These are phyloP conservation scores for Dioszegia crocea DNA, from an alignment of 768 basidiomycete genomes.

Conservation along the genomic window DNA sequence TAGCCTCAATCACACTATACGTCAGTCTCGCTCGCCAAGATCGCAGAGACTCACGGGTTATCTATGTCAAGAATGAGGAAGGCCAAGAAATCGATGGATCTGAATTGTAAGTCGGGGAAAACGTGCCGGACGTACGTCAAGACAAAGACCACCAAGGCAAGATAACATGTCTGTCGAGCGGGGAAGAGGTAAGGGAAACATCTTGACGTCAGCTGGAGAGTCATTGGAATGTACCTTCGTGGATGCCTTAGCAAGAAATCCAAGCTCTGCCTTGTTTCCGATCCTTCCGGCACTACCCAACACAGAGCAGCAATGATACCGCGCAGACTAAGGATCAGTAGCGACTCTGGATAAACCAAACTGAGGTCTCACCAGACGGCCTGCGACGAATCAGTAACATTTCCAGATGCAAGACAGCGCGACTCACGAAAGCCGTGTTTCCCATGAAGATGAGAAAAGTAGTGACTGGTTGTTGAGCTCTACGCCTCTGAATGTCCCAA, in stretches of 20 bases:
- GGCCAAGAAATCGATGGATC: slow-evolving; percentile 78
- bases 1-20: slow-evolving; percentile 56
- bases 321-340: neutral
- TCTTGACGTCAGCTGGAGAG: too few relatives aligned
- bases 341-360: neutral
- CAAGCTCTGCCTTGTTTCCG: slow-evolving; percentile 69
- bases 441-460: slow-evolving; percentile 65
- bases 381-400: too few relatives aligned
- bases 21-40: neutral
- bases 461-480: neutral
- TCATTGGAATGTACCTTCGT: too few relatives aligned
- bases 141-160: slow-evolving; percentile 62
- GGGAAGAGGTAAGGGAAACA: slow-evolving; percentile 90
- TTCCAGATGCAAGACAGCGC: too few relatives aligned
- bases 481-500: neutral
- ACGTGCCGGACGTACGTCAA: slow-evolving; percentile 59
- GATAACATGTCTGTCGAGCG: slow-evolving; percentile 88
- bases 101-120: slow-evolving; percentile 40
- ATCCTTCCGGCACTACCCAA: slow-evolving; percentile 59
- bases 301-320: slow-evolving; percentile 64
- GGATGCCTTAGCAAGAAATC: slow-evolving; percentile 93
- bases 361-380: neutral
- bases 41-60: slow-evolving; percentile 49
- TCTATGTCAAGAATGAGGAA: slow-evolving; percentile 86
- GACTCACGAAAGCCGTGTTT: slow-evolving; percentile 76